Evolutionary conservation across 2,329 filamentous ascomycete genomes (phyloP).

Genomic region (Botryosphaeria dothidea): DNA sequence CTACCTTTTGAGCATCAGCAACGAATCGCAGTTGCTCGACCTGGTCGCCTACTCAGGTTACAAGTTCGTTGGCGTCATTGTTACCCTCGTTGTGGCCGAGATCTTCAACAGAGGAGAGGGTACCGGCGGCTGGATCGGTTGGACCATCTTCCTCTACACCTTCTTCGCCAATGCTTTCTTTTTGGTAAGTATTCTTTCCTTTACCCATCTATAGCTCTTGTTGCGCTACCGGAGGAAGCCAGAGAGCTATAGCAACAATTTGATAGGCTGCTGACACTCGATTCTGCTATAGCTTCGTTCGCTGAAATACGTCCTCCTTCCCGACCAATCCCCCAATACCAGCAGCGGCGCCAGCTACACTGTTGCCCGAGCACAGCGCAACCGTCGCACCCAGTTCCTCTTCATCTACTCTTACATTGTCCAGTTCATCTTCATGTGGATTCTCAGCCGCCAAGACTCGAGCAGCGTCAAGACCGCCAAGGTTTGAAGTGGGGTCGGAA

Average conservation of each 20-base stretch:
- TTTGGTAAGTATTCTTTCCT: slow-evolving; percentile 60
- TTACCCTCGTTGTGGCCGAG: slow-evolving; percentile 79
- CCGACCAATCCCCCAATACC: slow-evolving; percentile 71
- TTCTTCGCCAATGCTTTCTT: slow-evolving; percentile 96
- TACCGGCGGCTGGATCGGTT: slow-evolving; percentile 85
- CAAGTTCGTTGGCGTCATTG: slow-evolving; percentile 96
- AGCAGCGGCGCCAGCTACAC: slow-evolving; percentile 62
- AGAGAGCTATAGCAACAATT: neutral
- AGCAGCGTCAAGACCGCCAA: slow-evolving; percentile 1
- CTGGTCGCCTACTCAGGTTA: slow-evolving; percentile 96
- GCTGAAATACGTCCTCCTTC: slow-evolving; percentile 91
- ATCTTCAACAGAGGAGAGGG: slow-evolving; percentile 75
- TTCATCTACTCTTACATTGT: slow-evolving; percentile 94
- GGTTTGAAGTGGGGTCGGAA: neutral
- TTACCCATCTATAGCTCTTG: neutral
- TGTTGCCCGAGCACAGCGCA: slow-evolving; percentile 81
- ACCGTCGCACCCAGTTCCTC: slow-evolving; percentile 85
- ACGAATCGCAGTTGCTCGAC: slow-evolving; percentile 90
- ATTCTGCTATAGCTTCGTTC: slow-evolving; percentile 71
- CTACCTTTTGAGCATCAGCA: slow-evolving; percentile 91
- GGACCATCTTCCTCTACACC: slow-evolving; percentile 86
- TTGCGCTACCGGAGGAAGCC: neutral
- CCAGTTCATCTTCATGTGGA: slow-evolving; percentile 94
- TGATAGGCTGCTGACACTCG: slow-evolving; percentile 9
- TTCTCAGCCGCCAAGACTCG: slow-evolving; percentile 14